A percentile compares a stretch with the other conserved stretches of the same genome.
Evolutionary conservation across 805 yeast species (phyloP).

Genomic region (Monosporozyma solicola): DNA sequence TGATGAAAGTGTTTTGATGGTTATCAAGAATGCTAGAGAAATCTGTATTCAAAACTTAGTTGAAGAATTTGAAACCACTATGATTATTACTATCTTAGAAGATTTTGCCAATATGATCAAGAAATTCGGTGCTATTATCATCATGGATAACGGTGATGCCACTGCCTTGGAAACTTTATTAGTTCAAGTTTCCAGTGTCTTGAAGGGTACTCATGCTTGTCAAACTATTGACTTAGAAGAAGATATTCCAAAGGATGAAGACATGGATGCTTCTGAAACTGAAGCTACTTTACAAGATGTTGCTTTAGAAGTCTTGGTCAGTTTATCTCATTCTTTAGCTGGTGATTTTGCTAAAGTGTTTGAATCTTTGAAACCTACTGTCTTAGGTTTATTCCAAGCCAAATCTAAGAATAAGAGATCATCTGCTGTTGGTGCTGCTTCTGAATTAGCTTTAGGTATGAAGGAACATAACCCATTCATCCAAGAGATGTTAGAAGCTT

Average conservation of each 20-base stretch:
- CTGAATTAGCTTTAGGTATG: constrained; percentile 78
- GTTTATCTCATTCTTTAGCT: constrained; percentile 68
- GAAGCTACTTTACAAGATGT: constrained; percentile 71
- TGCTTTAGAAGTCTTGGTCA: constrained; percentile 76
- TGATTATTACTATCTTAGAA: constrained; percentile 74
- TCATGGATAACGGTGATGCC: constrained; percentile 51
- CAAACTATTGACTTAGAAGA: constrained; percentile 70
- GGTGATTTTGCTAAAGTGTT: constrained; percentile 70
- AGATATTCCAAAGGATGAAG: constrained; percentile 46
- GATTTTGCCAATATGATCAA: constrained; percentile 58
- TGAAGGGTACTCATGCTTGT: constrained; percentile 77
- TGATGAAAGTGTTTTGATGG: constrained; percentile 45
- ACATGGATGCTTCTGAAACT: constrained; percentile 47
- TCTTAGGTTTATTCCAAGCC: constrained; percentile 48
- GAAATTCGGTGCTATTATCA: constrained; percentile 59
- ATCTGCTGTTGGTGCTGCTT: constrained; percentile 78
- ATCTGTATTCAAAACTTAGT: constrained; percentile 53
- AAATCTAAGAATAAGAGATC: constrained; percentile 70
- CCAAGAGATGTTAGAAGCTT: constrained; percentile 60
- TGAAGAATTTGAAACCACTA: constrained; percentile 76
- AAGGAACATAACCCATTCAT: constrained; percentile 55
- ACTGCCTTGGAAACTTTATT: constrained; percentile 60
- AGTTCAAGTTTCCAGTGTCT: constrained; percentile 56
- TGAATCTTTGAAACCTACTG: constrained; percentile 56
- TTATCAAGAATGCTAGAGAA: constrained; percentile 59